These are phyloP conservation scores for Viridothelium virens DNA, from an alignment of 495 filamentous ascomycete species.

Conservation along the genomic window DNA sequence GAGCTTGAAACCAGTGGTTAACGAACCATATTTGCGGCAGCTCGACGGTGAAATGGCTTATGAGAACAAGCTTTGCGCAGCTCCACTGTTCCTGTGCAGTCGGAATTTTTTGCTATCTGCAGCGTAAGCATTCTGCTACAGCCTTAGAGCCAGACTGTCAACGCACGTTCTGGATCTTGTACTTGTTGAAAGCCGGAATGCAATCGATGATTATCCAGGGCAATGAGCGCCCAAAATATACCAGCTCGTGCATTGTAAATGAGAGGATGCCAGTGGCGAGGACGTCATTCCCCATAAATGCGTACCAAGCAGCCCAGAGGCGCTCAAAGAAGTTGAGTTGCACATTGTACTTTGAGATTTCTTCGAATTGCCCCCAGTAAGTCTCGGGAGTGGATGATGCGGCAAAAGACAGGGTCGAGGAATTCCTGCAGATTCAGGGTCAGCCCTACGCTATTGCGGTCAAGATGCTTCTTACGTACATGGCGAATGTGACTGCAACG, in stretches of 20 bases:
- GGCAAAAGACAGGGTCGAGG: slow-evolving; percentile 21
- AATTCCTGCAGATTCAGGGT: slow-evolving; percentile 18
- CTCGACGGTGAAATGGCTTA: slow-evolving; percentile 94
- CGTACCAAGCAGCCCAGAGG: slow-evolving; percentile 92
- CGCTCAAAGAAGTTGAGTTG: slow-evolving; percentile 76
- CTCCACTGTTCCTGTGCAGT: slow-evolving; percentile 87
- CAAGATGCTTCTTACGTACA: background rate
- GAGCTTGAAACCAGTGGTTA: no score
- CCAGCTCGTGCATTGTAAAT: slow-evolving; percentile 84
- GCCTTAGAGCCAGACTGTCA: background rate
- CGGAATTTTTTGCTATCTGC: slow-evolving; percentile 70
- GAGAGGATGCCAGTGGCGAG: slow-evolving; percentile 95
- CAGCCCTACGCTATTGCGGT: background rate
- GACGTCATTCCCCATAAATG: slow-evolving; percentile 97
- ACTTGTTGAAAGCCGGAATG: slow-evolving; percentile 78
- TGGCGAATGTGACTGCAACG: background rate
- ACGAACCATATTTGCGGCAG: slow-evolving; percentile 88
- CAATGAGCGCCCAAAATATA: slow-evolving; percentile 88
- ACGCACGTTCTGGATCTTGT: slow-evolving; percentile 85
- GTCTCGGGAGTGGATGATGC: slow-evolving; percentile 27
- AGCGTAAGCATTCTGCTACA: slow-evolving; percentile 12
- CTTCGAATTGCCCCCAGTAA: slow-evolving; percentile 77
- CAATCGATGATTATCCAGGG: slow-evolving; percentile 92
- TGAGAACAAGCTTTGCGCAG: slow-evolving; percentile 82
- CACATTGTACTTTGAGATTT: slow-evolving; percentile 79